Evolutionary conservation across 257 asterid genomes (phyloP), one percentile per base, ranked within the genome.

Genomic region (Jaltomata sinuosa): DNA sequence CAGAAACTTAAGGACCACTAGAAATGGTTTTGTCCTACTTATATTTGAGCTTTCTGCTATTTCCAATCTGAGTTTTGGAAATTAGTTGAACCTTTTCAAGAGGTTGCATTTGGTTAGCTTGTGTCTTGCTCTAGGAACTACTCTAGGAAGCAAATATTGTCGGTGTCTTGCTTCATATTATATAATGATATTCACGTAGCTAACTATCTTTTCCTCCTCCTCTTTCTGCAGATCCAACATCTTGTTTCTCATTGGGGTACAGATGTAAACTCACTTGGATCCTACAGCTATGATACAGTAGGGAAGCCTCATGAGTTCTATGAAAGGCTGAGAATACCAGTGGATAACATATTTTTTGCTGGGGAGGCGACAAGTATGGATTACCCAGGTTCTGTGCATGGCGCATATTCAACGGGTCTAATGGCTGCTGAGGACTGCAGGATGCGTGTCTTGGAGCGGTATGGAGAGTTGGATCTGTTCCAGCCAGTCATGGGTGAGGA

Each of bases 371-470:
- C 98, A 2, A 94, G 99, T 82, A 59, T 81, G 1, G 94, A 91
- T 45, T 93, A 91, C 86, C 95, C 97, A n/a, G 99, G 99, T 49
- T 94, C 97, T 0, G 97, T 95, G 38, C 99, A 93, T 34, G 98
- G 99, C 14, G 99, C 99, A 7, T 95, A 92, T 85, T 91, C 97
- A 27, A 93, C 99, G 1, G 98, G 98, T 19, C 71, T 92, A 82
- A 90, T 92, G 97, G 97, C 99, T 32, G 98, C 98, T 18, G 97
- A 95, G 88, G 97, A 89, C 85, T 95, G 98, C 90, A 89, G 93
- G 87, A 95, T 95, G 99, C 95, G 95, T 8, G 97, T 95, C 18
- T 84, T 95, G 74, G 98, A 94, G 87, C 90, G 97, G 67, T 91
- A 94, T 1, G 98, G 99, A 5, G 97, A 91, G 84, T 77, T 93